These are phyloP conservation scores for Russula virescens DNA, from an alignment of 768 basidiomycete genomes.

Conservation along the genomic window DNA sequence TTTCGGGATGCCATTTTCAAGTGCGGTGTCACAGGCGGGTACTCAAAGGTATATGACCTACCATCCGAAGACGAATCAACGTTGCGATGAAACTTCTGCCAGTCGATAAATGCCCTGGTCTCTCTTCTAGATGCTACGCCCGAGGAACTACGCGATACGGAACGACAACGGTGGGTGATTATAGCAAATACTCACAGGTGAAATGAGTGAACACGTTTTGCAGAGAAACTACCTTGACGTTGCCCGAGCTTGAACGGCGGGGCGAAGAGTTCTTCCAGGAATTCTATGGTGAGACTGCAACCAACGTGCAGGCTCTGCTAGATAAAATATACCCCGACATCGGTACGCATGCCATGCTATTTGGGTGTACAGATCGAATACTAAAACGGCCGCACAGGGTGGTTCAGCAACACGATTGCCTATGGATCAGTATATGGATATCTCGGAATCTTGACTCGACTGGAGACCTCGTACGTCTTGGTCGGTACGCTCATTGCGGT, in stretches of 20 bases:
- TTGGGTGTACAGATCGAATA: neutral
- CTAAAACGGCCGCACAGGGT: constrained; percentile 35
- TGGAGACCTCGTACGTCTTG: constrained; percentile 56
- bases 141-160: constrained; percentile 43
- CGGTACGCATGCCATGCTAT: constrained; percentile 36
- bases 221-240: constrained; percentile 40
- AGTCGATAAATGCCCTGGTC: constrained; percentile 56
- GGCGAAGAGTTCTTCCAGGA: constrained; percentile 43
- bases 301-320: constrained; percentile 43
- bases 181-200: neutral
- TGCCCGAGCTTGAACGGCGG: constrained; percentile 38
- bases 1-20: constrained; percentile 62
- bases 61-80: neutral
- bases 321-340: constrained; percentile 55
- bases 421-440: constrained; percentile 55
- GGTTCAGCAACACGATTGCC: constrained; percentile 47
- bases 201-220: neutral
- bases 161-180: constrained; percentile 40
- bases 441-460: constrained; percentile 39
- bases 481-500: constrained; percentile 57
- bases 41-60: constrained; percentile 42
- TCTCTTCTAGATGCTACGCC: constrained; percentile 49
- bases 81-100: neutral
- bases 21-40: constrained; percentile 51
- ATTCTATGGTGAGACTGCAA: constrained; percentile 53